Evolutionary conservation across 2,329 filamentous ascomycete genomes (phyloP), one percentile per base, ranked within the genome.

Genomic region (Coniochaeta ligniaria): DNA sequence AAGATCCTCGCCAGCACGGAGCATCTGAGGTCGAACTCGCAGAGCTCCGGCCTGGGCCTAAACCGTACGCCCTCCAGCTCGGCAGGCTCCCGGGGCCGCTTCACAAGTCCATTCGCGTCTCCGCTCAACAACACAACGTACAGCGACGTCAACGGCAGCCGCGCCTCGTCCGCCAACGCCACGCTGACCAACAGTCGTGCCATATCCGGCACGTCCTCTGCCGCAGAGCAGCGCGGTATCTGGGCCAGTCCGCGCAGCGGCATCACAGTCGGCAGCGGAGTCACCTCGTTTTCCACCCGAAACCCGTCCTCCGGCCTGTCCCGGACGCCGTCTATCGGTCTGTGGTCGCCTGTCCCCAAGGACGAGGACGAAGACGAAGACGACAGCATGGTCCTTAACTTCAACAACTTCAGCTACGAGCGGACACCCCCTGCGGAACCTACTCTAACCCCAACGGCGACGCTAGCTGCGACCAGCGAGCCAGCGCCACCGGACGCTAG

Each of bases 1-100:
- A 86, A 85, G 64, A 73, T 93, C 16, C 82, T 89, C n/a, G 89
- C 89, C 33, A 91, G 85, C 60, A 88, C 86, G 0, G 90, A 93
- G 35, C 90, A 95, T 68, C 75, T 94, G 2, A 69, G 66, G 59
- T 68, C 62, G 38, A 68, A 62, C 6, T 63, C 68, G 60, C 67
- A 74, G 11, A 20, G 67, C 20, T 66, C 66, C 41, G 17, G 38
- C 38, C 8, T 22, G 20, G n/a, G 31, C 35, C 9, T 28, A 24
- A 35, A 35, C 31, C 54, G 54, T n/a, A 57, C 54, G 17, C 54
- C 54, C 8, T 36, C 54, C 54, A 28, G n/a, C 16, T n/a, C 26
- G 7, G 67, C 55, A 36, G 14, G 64, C 55, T 60, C 73, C 3
- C 76, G 79, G 3, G 73, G 75, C 6, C 76, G 78, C 2, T 78